Evolutionary conservation across 257 asterid species (phyloP), one percentile per base, ranked within the genome.

Genomic region (Primulina tabacum): DNA sequence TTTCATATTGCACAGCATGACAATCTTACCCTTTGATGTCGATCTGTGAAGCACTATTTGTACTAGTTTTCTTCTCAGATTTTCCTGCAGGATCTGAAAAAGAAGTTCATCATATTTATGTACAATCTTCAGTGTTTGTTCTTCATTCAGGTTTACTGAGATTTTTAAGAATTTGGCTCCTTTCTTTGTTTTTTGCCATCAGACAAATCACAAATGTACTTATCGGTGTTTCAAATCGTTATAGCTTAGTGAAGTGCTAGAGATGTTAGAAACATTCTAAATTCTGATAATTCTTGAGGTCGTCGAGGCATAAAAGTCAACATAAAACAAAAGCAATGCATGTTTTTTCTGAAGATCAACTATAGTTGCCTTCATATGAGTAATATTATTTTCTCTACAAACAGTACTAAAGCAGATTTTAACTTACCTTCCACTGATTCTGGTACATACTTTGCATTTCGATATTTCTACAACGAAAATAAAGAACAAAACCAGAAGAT

Each of bases 401-500:
- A 40, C 24, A 34, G 28, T 3, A 32, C 7, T 21, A 3, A 40
- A 68, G 32, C 32, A 1, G 60, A 52, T 5, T 29, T 43, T 50
- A 18, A n/a, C 52, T 43, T 88, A 87, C 96, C 97, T 85, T 89
- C 95, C 62, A 68, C 79, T 30, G 89, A 68, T 69, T 86, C 95
- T 6, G 92, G 90, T 43, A 76, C 60, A 81, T 55, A 78, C 77
- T 92, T 92, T 21, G 94, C 94, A 63, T 80, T 92, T 65, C 98
- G 82, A 67, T 92, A 92, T 78, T 92, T 92, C 98, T 91, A 69
- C 82, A 74, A 65, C 69, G 57, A 43, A 29, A 38, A 55, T 0
- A 11, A 71, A 28, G 11, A 21, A 60, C 7, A 5, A 38, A 61
- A 62, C 21, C 14, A 65, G 33, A 60, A 40, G 8, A 20, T 18